Evolutionary conservation across 208 protist species (phyloP), one percentile per base, ranked within the genome.

Genomic region (Leishmania guyanensis): DNA sequence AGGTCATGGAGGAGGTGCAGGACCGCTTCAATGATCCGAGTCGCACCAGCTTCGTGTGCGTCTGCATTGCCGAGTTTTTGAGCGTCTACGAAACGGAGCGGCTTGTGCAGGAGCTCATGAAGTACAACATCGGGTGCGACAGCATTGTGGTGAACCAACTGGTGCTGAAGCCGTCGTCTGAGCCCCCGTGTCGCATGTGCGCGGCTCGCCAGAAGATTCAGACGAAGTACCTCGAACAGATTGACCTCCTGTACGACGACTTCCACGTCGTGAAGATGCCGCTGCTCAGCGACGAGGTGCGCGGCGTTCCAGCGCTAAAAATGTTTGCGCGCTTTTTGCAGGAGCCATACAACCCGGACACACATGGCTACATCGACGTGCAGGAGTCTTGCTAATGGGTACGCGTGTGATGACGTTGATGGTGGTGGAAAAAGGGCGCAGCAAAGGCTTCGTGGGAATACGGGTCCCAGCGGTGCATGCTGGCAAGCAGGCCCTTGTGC

Each of bases 81-180:
- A 99, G 98, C 71, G 89, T 99, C 0, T 99, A 99, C 86, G 99
- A 99, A 84, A 99, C 99, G 14, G 99, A 99, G 87, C 90, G 99
- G 33, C 88, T 99, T 4, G 89, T 99, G n/a, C 98, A 99, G 90
- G 95, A 99, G 78, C 89, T 99, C 26, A 95, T 93, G 80, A 98
- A 98, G 83, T 98, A 96, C 78, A 95, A 99, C 62, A 99, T 99
- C 77, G 97, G 99, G 83, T 93, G 92, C 75, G 93, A 99, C 75
- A 98, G 98, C 84, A 96, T 99, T 75, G 90, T 99, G 48, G 98
- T 99, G 29, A 99, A 99, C 89, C 98, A 99, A 88, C 85, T 99
- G 50, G 84, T 95, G 50, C 66, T 97, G 75, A 88, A 89, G 81
- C 87, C 83, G 4, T 89, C 91, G 78, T 51, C 75, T 48, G 87